A percentile compares a stretch with the other conserved stretches of the same genome.
Evolutionary conservation across 495 filamentous ascomycete genomes (phyloP).

Genomic region (Aspergillus mulundensis): DNA sequence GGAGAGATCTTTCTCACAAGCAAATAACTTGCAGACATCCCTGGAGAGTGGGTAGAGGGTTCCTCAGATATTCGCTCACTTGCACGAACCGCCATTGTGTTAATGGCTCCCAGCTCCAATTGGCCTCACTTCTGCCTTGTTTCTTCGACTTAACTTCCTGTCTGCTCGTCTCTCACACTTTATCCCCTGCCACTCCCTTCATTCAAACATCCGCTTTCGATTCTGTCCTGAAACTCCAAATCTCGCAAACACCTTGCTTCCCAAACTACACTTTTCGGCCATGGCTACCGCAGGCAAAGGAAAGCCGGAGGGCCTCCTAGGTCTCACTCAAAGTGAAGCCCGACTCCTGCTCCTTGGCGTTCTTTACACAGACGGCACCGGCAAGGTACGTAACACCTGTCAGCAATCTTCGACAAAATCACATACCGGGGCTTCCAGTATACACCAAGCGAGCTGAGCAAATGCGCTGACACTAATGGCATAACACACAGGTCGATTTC

Average conservation of each 20-base stretch:
- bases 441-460: not conserved
- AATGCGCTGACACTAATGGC: not conserved
- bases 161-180: not conserved
- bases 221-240: not conserved
- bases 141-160: not conserved
- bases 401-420: not conserved
- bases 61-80: not conserved
- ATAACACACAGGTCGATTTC: constrained; percentile 33
- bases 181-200: not conserved
- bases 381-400: constrained; percentile 18
- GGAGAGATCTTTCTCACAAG: not conserved
- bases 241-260: not conserved
- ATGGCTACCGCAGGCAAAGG: constrained; percentile 13
- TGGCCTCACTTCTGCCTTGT: constrained; percentile 1
- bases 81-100: not conserved
- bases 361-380: constrained; percentile 13
- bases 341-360: constrained; percentile 23
- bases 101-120: not conserved
- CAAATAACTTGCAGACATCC: not conserved
- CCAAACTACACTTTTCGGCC: no score
- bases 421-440: no score
- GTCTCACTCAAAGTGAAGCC: constrained; percentile 18
- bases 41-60: not conserved
- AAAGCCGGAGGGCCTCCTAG: constrained; percentile 20
- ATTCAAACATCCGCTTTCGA: not conserved